Base-by-base conservation (phyloP, 306 rosid species). In the Cucurbita ficifolia region DNA sequence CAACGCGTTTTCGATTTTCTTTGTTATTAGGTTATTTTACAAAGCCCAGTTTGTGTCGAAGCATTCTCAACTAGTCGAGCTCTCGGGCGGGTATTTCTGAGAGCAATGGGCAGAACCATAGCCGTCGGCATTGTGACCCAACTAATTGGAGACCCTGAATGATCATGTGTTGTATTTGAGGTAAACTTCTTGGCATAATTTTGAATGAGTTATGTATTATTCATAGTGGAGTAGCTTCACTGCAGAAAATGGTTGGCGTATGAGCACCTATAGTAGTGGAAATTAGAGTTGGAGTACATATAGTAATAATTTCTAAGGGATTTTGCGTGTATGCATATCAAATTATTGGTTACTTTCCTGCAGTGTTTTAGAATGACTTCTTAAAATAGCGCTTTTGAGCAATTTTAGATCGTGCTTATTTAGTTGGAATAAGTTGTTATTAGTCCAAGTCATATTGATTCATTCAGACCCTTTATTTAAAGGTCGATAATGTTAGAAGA, bases 121-220 rank as follows among this genome's bases (percentile, higher is more conserved):
- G 96, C 92, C 0, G 90, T 94, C 10, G 99, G 99, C 48, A 76
- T 94, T 54, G 91, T 94, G 29, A 85, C 91, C 73, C 82, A 87
- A 79, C 74, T 91, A 76, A 82, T 91, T 5, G 88, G 85, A 81
- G 88, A 79, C 38, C 79, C 70, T 50, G 77, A 67, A 38, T 84
- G 80, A 70, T 54, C 54, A 53, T 46, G 12, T 33, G 52, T 55
- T 13, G 45, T 71, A 17, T 51, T 65, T 42, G 22, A 62, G 29
- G 58, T 70, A 14, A 18, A 64, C 6, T 18, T 3, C 17, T 39
- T 64, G 51, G 52, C 52, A 10, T 39, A 64, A 39, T 10, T 64
- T 64, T 64, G n/a, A 33, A 39, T 42, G n/a, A 64, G 10, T 12
- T 45, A 18, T 21, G 16, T 24, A 42, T 5, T 42, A 18, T 9